Base-by-base conservation (phyloP, 2,329 filamentous ascomycete species). In the Venturia oleaginea region DNA sequence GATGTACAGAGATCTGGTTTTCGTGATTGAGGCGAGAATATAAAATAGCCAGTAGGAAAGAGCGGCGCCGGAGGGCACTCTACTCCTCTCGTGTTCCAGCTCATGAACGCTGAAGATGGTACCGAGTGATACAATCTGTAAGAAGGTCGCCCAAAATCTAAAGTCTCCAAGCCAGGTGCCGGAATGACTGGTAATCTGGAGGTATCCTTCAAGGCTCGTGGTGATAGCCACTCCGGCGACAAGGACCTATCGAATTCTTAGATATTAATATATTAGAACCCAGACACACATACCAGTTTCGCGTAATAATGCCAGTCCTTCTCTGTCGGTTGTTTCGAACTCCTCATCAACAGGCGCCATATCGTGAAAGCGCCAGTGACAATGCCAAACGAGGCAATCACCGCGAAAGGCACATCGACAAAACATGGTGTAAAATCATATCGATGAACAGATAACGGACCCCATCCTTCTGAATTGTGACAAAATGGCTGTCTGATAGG, bases 291-390 rank as follows among this genome's bases (percentile, higher is more conserved):
- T 64, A 64, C 62, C 46, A 64, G 8, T 59, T 64, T 64, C 8
- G 62, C 32, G 48, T 64, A 64, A 40, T 64, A 64, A 27, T 64
- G 62, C 62, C 62, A 64, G 62, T 64, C 62, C 37, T 59, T 64
- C 27, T 38, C 30, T 4, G 62, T 64, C 17, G 48, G 48, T 32
- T 64, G 62, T n/a, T 59, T 64, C 13, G 62, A 64, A 15, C 27
- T 40, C 32, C n/a, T 38, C 5, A 13, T 59, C 24, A 64, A 38
- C 48, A 64, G 19, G 3, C 24, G 34, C 62, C 62, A 64, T 37
- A 64, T 27, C 34, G 62, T 64, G 48, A 42, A 59, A 17, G 32
- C 11, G 22, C 62, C 62, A 2, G 51, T 43, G 5, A 64, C 19
- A 10, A 59, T 40, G 10, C 62, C 62, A 40, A 64, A 64, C 32